Conservation (phyloP, 345 rosid genomes). For the Eucalyptus lansdowneana region DNA sequence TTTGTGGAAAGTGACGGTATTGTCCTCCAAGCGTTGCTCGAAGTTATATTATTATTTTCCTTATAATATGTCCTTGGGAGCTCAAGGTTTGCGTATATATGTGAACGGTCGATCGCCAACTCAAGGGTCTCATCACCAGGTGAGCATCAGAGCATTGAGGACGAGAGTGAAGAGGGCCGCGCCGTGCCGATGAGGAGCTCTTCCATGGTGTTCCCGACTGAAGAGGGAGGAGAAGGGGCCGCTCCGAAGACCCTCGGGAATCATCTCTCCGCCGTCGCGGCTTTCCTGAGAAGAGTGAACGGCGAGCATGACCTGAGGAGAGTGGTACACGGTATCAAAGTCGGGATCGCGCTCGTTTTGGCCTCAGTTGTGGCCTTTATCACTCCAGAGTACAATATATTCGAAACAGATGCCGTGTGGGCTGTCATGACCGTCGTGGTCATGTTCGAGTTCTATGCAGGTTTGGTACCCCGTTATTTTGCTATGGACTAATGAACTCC, state of each 20-base stretch:
- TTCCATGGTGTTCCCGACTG: not conserved
- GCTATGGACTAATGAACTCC: not conserved
- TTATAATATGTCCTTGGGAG: not conserved
- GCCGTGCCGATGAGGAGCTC: not conserved
- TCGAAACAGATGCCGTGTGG: conserved; percentile 72
- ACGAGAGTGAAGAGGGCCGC: too few species aligned
- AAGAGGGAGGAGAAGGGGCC: not conserved
- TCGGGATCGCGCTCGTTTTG: conserved; percentile 48
- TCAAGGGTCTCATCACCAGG: not conserved
- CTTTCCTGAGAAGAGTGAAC: not conserved
- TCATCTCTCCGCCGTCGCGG: not conserved
- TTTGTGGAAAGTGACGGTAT: too few species aligned
- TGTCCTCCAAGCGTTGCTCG: too few species aligned
- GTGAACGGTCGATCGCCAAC: not conserved
- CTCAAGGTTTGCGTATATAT: not conserved
- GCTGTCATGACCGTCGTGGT: conserved; percentile 77
- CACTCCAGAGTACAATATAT: conserved; percentile 21
- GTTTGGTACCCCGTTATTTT: conserved; percentile 3
- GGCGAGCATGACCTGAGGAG: conserved; percentile 7
- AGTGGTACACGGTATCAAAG: conserved; percentile 39
- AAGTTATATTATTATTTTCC: not conserved
- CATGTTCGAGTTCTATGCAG: conserved; percentile 60
- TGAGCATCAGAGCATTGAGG: too few species aligned
- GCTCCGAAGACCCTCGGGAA: not conserved
- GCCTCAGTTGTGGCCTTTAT: conserved; percentile 50